Percentiles rank a stretch among this genome's conserved stretches.
These are phyloP conservation scores for Halenospora varia DNA, from an alignment of 495 filamentous ascomycete species.

Conservation along the genomic window DNA sequence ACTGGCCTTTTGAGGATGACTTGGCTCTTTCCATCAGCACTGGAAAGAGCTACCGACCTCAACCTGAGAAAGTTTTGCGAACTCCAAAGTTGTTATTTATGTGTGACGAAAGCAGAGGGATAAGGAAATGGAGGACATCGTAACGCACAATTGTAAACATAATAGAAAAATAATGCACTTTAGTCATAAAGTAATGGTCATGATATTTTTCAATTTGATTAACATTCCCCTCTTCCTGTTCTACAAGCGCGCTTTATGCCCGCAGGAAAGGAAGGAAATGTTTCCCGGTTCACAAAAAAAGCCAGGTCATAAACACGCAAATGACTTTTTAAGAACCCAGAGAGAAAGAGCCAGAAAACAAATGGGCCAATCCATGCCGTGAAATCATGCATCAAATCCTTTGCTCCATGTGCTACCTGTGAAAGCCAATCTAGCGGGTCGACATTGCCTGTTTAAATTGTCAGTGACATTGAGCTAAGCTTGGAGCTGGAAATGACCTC, in stretches of 20 bases:
- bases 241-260: constrained; percentile 29
- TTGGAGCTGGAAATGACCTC: too few relatives aligned
- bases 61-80: too few relatives aligned
- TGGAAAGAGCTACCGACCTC: too few relatives aligned
- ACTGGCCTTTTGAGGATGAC: too few relatives aligned
- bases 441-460: too few relatives aligned
- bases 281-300: constrained; percentile 15
- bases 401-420: constrained; percentile 15
- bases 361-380: constrained; percentile 27
- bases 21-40: too few relatives aligned
- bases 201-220: constrained; percentile 25
- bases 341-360: constrained; percentile 25
- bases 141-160: too few relatives aligned
- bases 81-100: too few relatives aligned
- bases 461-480: too few relatives aligned
- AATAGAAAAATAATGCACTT: too few relatives aligned
- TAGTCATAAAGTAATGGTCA: constrained; percentile 5
- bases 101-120: too few relatives aligned
- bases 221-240: constrained; percentile 24
- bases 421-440: constrained; percentile 13
- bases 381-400: constrained; percentile 26
- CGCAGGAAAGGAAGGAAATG: constrained; percentile 19
- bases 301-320: constrained; percentile 20
- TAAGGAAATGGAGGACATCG: too few relatives aligned
- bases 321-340: constrained; percentile 27